Percentiles rank a stretch among this genome's conserved stretches.
These are phyloP conservation scores for Calvatia gigantea DNA, from an alignment of 768 basidiomycete species.

Conservation along the genomic window DNA sequence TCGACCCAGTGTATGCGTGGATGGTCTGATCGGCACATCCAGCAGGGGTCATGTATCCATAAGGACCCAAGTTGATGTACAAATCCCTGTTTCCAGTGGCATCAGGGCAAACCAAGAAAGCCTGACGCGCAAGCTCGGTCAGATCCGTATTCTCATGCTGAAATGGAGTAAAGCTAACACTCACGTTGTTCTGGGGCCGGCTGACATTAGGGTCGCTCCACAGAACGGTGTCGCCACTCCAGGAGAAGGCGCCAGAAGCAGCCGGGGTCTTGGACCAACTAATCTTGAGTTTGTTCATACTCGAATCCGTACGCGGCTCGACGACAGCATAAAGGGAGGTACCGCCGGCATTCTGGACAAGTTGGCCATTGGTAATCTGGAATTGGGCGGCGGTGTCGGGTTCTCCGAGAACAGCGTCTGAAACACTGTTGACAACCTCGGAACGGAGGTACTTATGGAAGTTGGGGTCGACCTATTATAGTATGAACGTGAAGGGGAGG, in stretches of 20 bases:
- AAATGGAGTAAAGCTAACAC: constrained; percentile 16
- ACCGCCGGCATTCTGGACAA: constrained; percentile 45
- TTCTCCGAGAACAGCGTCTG: constrained; percentile 48
- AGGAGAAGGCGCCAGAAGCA: constrained; percentile 47
- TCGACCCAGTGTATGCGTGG: constrained; percentile 56
- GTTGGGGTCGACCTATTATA: constrained; percentile 45
- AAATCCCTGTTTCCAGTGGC: constrained; percentile 37
- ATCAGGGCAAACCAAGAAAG: constrained; percentile 58
- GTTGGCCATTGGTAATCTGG: constrained; percentile 51
- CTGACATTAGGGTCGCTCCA: constrained; percentile 50
- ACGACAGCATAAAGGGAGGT: constrained; percentile 48
- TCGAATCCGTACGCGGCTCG: constrained; percentile 41
- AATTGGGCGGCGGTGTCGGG: constrained; percentile 54
- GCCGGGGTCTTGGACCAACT: constrained; percentile 46
- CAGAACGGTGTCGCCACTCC: constrained; percentile 55
- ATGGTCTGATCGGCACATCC: constrained; percentile 60
- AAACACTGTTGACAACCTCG: constrained; percentile 37
- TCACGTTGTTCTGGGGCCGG: constrained; percentile 50
- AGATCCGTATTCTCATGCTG: constrained; percentile 1
- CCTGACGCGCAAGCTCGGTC: constrained; percentile 23
- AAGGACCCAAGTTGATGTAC: constrained; percentile 54
- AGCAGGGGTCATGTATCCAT: constrained; percentile 51
- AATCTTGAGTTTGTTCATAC: constrained; percentile 40
- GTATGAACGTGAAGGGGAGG: neutral
- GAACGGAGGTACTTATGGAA: constrained; percentile 63